Conservation (phyloP, 225 moss, liverwort and hornwort genomes). For the Bryoerythrophyllum caledonicum region DNA sequence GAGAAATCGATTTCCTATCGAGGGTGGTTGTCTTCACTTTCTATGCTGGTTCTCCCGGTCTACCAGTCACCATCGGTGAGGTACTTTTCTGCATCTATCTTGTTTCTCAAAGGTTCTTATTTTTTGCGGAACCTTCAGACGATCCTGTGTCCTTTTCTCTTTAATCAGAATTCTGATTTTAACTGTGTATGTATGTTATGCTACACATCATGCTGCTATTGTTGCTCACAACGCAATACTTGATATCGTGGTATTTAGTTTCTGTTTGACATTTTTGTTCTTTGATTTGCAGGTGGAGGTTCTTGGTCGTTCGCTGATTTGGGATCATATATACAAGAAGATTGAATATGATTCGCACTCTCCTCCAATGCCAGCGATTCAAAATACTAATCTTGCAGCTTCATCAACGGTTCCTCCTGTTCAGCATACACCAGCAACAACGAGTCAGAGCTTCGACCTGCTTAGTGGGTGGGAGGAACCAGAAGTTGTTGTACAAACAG, state of each 20-base stretch:
- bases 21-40: slow-evolving; percentile 83
- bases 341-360: slow-evolving; percentile 30
- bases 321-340: slow-evolving; percentile 58
- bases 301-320: slow-evolving; percentile 81
- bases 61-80: slow-evolving; percentile 86
- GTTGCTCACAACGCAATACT: background rate
- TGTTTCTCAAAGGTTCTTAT: slow-evolving; percentile 17
- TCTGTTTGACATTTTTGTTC: slow-evolving; percentile 23
- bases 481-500: slow-evolving; percentile 28
- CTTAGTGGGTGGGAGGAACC: slow-evolving; percentile 62
- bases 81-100: slow-evolving; percentile 37
- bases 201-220: no score
- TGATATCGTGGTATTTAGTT: background rate
- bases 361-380: slow-evolving; percentile 16
- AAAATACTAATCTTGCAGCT: slow-evolving; percentile 31
- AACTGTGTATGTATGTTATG: no score
- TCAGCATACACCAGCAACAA: slow-evolving; percentile 35
- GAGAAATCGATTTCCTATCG: slow-evolving; percentile 80
- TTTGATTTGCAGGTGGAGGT: slow-evolving; percentile 77
- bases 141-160: background rate
- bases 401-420: slow-evolving; percentile 24
- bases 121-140: background rate
- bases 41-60: slow-evolving; percentile 62
- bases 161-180: background rate
- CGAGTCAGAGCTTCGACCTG: slow-evolving; percentile 71